Percentiles rank a stretch among this genome's conserved stretches.
These are phyloP conservation scores for Tremellales sp. DNA, from an alignment of 1,284 basidiomycete genomes.

Conservation along the genomic window DNA sequence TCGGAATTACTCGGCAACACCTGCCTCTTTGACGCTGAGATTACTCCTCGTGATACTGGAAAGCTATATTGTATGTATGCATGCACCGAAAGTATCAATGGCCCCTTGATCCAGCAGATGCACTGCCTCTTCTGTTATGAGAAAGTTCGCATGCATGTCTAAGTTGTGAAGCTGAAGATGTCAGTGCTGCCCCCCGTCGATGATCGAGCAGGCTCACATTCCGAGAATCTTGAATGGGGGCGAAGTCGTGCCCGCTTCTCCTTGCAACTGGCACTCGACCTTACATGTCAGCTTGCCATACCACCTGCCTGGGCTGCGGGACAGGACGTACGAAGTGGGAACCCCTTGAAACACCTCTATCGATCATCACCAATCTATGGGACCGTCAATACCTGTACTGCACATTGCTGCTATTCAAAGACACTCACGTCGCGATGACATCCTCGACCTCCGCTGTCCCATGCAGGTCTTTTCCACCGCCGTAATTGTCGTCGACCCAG, in stretches of 20 bases:
- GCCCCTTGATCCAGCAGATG: too few relatives aligned
- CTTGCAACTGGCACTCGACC: conserved; percentile 72
- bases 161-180: conserved; percentile 15
- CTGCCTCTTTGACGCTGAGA: neutral
- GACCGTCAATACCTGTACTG: neutral
- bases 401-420: neutral
- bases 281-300: conserved; percentile 5
- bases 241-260: conserved; percentile 65
- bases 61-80: neutral
- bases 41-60: neutral
- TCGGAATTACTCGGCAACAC: neutral
- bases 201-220: conserved; percentile 48
- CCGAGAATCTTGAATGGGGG: conserved; percentile 83
- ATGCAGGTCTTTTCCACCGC: conserved; percentile 49
- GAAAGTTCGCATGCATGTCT: neutral
- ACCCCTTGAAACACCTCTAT: conserved; percentile 67
- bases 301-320: conserved; percentile 41
- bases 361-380: conserved; percentile 70
- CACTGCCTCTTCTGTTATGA: too few relatives aligned
- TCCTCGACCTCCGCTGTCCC: conserved; percentile 50
- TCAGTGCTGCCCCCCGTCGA: neutral
- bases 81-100: too few relatives aligned
- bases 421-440: conserved; percentile 49
- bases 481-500: conserved; percentile 55
- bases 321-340: conserved; percentile 73